phyloP scores from a whole-genome alignment of 2,329 filamentous ascomycete genomes.

The Atkinsonella hypoxylon region DNA sequence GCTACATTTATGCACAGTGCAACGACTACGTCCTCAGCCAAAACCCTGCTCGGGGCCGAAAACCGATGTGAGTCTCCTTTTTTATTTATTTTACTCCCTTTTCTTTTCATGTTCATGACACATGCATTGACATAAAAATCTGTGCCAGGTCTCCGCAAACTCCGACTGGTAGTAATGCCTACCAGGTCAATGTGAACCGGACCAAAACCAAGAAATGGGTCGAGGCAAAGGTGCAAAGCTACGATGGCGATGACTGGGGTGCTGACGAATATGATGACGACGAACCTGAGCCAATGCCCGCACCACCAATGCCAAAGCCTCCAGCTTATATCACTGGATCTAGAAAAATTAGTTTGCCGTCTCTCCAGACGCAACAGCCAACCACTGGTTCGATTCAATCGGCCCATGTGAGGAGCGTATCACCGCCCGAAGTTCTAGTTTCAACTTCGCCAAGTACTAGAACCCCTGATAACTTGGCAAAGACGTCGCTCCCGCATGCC shows the following conservation, averaged over 20 bases:
- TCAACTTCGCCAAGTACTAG: neutral
- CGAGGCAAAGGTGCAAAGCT: constrained; percentile 73
- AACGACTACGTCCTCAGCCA: constrained; percentile 20
- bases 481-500: neutral
- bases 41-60: constrained; percentile 16
- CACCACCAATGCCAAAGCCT: neutral
- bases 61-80: constrained; percentile 15
- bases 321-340: neutral
- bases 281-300: constrained; percentile 24
- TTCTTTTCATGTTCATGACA: neutral
- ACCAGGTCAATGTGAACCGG: constrained; percentile 78
- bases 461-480: neutral
- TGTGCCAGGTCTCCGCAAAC: constrained; percentile 18
- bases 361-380: constrained; percentile 4
- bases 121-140: constrained; percentile 7
- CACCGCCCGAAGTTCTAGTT: constrained; percentile 2
- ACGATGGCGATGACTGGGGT: constrained; percentile 92
- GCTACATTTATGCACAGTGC: constrained; percentile 1
- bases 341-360: constrained; percentile 6
- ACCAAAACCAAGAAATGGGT: constrained; percentile 93
- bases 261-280: constrained; percentile 55
- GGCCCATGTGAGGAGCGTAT: neutral
- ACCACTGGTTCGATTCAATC: neutral
- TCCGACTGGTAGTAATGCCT: constrained; percentile 30
- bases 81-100: neutral